Conservation (phyloP, 2,329 filamentous ascomycete species). For the Aspergillus costaricaensis region DNA sequence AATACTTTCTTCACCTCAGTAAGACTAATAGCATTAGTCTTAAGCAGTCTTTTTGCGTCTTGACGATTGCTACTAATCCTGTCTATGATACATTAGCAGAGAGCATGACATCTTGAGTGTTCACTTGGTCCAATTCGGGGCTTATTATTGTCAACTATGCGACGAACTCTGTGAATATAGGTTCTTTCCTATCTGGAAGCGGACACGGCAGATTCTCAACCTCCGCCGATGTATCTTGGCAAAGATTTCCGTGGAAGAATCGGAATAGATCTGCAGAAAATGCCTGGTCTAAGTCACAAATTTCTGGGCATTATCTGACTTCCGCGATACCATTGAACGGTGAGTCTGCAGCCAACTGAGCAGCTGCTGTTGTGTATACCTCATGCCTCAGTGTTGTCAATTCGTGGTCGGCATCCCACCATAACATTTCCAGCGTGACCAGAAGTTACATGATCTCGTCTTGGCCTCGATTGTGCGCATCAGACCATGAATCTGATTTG, state of each 20-base stretch:
- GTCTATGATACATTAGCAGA: no score
- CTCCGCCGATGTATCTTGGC: background rate
- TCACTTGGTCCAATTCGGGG: no score
- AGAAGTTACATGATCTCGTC: background rate
- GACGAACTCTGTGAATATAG: background rate
- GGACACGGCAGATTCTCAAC: background rate
- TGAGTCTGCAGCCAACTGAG: background rate
- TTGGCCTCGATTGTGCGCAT: background rate
- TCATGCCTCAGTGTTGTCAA: background rate
- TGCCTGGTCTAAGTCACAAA: background rate
- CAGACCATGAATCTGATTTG: background rate
- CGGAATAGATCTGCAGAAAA: background rate
- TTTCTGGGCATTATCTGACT: background rate
- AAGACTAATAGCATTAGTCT: no score
- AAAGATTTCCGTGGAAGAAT: background rate
- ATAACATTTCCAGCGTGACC: background rate
- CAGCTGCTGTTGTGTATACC: background rate
- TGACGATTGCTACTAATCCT: no score
- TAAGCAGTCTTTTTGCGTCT: no score
- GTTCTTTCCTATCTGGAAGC: conserved; percentile 1
- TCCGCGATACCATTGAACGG: background rate
- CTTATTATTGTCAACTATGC: no score
- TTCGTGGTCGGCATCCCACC: background rate
- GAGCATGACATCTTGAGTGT: no score
- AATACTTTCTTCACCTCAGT: no score